Percentiles rank a stretch among this genome's conserved stretches.
phyloP scores from a whole-genome alignment of 2,329 filamentous ascomycete genomes.

The Dactylonectria estremocensis region DNA sequence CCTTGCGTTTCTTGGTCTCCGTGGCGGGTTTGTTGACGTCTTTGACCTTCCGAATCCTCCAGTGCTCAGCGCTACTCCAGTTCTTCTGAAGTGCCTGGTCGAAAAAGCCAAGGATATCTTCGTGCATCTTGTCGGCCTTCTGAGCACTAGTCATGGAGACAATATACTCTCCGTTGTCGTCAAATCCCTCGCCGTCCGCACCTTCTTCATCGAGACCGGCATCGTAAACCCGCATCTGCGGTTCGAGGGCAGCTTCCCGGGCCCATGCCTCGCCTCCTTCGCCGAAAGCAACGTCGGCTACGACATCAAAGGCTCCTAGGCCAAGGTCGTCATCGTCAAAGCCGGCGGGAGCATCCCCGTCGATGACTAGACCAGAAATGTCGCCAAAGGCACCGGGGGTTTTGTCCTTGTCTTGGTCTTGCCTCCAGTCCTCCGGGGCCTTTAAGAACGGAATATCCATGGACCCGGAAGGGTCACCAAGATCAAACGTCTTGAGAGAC shows the following conservation, averaged over 20 bases:
- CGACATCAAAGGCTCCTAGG: conserved; percentile 80
- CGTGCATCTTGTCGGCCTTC: conserved; percentile 80
- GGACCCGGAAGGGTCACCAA: conserved; percentile 87
- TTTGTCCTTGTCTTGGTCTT: conserved; percentile 77
- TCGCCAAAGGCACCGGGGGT: conserved; percentile 70
- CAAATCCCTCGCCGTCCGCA: conserved; percentile 54
- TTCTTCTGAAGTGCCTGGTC: conserved; percentile 97
- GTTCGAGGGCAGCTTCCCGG: conserved; percentile 87
- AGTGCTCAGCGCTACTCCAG: conserved; percentile 98
- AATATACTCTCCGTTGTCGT: conserved; percentile 79
- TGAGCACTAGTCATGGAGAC: conserved; percentile 81
- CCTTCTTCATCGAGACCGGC: conserved; percentile 73
- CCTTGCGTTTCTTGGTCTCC: conserved; percentile 80
- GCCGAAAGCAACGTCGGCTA: conserved; percentile 86
- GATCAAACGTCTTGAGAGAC: conserved; percentile 92
- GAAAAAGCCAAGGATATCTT: conserved; percentile 98
- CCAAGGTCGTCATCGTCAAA: conserved; percentile 81
- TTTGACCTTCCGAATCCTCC: conserved; percentile 96
- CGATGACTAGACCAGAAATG: conserved; percentile 85
- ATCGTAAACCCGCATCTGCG: conserved; percentile 86
- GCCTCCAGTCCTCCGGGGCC: conserved; percentile 87
- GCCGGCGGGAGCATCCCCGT: conserved; percentile 86
- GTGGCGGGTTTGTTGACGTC: conserved; percentile 76
- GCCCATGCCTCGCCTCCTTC: conserved; percentile 98
- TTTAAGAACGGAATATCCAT: conserved; percentile 94